Conservation (phyloP, 164 flowering plant species). For the Magnolia kwangsiensis region DNA sequence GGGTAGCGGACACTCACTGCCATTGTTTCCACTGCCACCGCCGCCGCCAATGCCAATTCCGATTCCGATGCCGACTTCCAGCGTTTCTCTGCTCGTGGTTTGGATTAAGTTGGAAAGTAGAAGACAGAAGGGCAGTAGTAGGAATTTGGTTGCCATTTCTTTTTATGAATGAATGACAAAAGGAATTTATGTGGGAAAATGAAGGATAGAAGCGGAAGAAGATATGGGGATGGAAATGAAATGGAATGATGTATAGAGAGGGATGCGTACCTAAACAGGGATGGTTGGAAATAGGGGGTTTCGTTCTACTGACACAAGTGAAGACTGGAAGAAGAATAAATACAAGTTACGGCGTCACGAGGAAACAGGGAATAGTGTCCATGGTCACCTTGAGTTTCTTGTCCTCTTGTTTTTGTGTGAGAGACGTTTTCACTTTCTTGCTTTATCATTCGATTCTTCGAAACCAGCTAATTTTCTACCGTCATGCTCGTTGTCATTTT, state of each 20-base stretch:
- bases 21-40: neutral
- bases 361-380: neutral
- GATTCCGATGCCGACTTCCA: slow-evolving; percentile 11
- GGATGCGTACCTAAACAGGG: too few species aligned
- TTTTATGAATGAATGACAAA: neutral
- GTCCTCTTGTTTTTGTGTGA: neutral
- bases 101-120: neutral
- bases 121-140: neutral
- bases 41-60: slow-evolving; percentile 13
- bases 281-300: neutral
- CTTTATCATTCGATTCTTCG: too few species aligned
- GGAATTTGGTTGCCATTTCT: neutral
- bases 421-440: neutral
- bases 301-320: neutral
- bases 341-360: neutral
- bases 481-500: too few species aligned
- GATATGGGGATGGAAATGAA: neutral
- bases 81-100: slow-evolving; percentile 3
- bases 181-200: neutral
- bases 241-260: neutral
- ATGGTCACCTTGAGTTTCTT: neutral
- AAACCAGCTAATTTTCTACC: too few species aligned
- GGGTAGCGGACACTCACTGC: neutral
- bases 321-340: neutral
- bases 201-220: neutral